Evolutionary conservation across 2,329 filamentous ascomycete genomes (phyloP), one percentile per base, ranked within the genome.

Genomic region (Alternaria burnsii): DNA sequence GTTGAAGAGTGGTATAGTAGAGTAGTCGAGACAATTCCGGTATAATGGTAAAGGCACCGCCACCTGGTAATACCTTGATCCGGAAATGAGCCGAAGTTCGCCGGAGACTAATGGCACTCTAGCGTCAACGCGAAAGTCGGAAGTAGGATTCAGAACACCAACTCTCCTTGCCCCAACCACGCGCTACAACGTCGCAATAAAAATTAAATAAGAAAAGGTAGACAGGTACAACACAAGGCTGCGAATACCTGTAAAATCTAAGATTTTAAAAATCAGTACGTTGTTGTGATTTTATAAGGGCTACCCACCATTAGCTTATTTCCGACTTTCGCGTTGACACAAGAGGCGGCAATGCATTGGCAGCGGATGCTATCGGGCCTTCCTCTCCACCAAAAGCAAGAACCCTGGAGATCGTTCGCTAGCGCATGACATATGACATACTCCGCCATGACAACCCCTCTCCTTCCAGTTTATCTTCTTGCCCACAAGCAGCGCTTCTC

Each of bases 331-430:
- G n/a, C n/a, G n/a, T n/a, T n/a, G n/a, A n/a, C n/a, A n/a, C n/a
- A n/a, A n/a, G n/a, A n/a, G n/a, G n/a, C 26, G 28, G 30, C 28
- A 32, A 48, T 48, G 54, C 26, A 42, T 40, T 16, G 47, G 47
- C 22, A 41, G 54, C 32, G 30, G 48, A 36, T 53, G 48, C 52
- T 55, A 59, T 46, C 58, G 58, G 58, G 41, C 34, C 42, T 52
- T 47, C 34, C 20, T 46, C 54, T 52, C 54, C 47, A 42, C 53
- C 54, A 42, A 58, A 44, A 42, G 38, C 26, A 43, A 52, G 41
- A 32, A 20, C 34, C 34, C 26, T 36, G 30, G 40, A 51, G 57
- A 43, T 42, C 34, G 41, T 41, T 58, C 48, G 47, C 54, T 61
- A 47, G 48, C 54, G 22, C 22, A 50, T 36, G 46, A 50, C 46